Base-by-base conservation (phyloP, 352 stramenopile genomes). In the Globisporangium apiculatum region DNA sequence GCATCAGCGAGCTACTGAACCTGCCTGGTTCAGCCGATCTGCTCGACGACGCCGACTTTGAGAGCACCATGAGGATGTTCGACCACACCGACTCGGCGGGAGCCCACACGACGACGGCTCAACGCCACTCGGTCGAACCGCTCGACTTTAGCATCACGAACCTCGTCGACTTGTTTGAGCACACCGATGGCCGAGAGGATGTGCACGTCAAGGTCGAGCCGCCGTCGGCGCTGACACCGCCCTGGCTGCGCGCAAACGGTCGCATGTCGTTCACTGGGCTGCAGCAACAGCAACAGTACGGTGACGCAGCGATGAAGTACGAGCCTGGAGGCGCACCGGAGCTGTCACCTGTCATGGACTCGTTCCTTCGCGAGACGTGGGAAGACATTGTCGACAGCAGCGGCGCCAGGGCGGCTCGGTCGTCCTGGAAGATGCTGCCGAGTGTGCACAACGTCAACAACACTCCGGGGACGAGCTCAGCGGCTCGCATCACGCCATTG, bases 1-100 rank as follows among this genome's bases (percentile, higher is more conserved):
- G 65, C 61, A 74, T 76, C 47, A 63, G 61, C 38, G 73, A 84
- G 10, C 61, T 81, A 36, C 68, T 84, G 24, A 79, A 73, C 37
- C 51, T 86, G n/a, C 61, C 74, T 0, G 53, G 66, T 7, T 62
- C 73, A 24, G 67, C 75, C 42, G 75, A 84, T 53, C 53, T 85
- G 43, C 67, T 86, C 10, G 66, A 86, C 47, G 79, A 86, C 64
- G 72, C 73, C 36, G 79, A 86, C 50, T 79, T 86, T 48, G 76
- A 85, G 64, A 83, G 68, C 64, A 83, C 76, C 24, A 82, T 86
- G 73, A 73, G 80, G 70, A 66, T 89, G 72, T 65, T 89, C 9
- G 74, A 84, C 42, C 66, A 70, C 24, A 14, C 52, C 2, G 51
- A 51, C n/a, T 55, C 53, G 1, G n/a, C 47, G 2, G 45, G 38